These are phyloP conservation scores for Alternaria conjuncta DNA, from an alignment of 2,329 filamentous ascomycete species.

Conservation along the genomic window DNA sequence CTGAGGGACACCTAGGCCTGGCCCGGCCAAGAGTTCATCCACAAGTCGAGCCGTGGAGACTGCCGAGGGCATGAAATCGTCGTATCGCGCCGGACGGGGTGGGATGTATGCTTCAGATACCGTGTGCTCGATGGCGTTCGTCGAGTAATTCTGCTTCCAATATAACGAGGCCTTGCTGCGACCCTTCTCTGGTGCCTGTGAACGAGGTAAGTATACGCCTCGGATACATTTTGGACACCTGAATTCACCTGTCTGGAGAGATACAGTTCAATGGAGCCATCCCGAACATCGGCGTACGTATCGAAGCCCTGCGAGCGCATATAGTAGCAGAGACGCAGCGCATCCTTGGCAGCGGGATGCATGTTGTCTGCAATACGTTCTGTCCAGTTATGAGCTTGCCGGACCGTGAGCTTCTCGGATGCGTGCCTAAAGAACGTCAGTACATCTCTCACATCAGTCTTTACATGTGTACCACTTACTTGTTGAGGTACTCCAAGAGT, in stretches of 20 bases:
- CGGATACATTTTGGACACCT: neutral
- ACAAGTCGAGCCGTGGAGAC: neutral
- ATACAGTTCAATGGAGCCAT: conserved; percentile 16
- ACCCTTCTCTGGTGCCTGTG: neutral
- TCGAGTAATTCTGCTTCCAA: conserved; percentile 26
- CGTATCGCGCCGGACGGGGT: neutral
- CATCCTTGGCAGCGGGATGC: conserved; percentile 21
- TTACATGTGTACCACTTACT: neutral
- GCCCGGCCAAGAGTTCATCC: neutral
- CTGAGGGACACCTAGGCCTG: neutral
- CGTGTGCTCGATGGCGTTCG: neutral
- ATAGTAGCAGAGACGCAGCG: conserved; percentile 39
- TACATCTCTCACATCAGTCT: neutral
- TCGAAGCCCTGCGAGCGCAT: conserved; percentile 36
- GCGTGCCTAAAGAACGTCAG: neutral
- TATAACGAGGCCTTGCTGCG: conserved; percentile 16
- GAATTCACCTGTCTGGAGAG: conserved; percentile 11
- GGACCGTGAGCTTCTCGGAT: conserved; percentile 17
- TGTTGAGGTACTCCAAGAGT: conserved; percentile 19
- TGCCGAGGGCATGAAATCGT: neutral
- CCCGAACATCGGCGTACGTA: conserved; percentile 23
- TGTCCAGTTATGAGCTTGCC: conserved; percentile 23
- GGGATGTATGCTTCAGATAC: neutral
- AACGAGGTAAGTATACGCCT: neutral
- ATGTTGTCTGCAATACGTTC: conserved; percentile 8